Conservation (phyloP, 805 yeast genomes). For the Candida multigemmis region DNA sequence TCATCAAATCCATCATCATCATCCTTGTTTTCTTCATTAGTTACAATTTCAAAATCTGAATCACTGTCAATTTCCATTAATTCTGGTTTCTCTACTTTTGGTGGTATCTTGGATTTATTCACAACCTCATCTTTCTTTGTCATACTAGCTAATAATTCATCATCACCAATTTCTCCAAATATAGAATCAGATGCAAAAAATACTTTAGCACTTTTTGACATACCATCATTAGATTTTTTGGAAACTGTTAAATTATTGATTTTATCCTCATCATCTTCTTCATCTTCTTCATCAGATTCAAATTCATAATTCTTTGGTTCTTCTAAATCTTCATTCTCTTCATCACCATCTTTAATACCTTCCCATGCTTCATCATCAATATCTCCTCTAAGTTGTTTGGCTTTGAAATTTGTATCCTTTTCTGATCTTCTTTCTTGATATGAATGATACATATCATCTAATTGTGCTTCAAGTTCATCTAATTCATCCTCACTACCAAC, state of each 20-base stretch:
- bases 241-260: constrained; percentile 49
- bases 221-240: constrained; percentile 20
- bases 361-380: constrained; percentile 73
- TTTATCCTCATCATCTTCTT: constrained; percentile 67
- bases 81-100: not conserved
- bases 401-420: constrained; percentile 58
- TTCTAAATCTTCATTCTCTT: constrained; percentile 18
- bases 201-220: constrained; percentile 25
- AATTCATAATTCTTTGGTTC: constrained; percentile 38
- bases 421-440: constrained; percentile 63
- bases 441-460: constrained; percentile 71
- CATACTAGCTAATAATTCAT: constrained; percentile 39
- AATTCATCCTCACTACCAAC: constrained; percentile 40
- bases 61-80: constrained; percentile 15
- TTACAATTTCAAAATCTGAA: constrained; percentile 36
- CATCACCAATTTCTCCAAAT: constrained; percentile 34
- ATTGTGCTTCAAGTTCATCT: constrained; percentile 68
- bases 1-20: constrained; percentile 42
- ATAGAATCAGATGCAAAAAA: constrained; percentile 33
- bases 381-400: constrained; percentile 67
- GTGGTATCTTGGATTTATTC: constrained; percentile 1
- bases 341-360: constrained; percentile 49
- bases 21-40: constrained; percentile 14
- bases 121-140: constrained; percentile 5
- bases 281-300: constrained; percentile 28